Evolutionary conservation across 495 filamentous ascomycete species (phyloP).

Genomic region (Penicillium riverlandense): DNA sequence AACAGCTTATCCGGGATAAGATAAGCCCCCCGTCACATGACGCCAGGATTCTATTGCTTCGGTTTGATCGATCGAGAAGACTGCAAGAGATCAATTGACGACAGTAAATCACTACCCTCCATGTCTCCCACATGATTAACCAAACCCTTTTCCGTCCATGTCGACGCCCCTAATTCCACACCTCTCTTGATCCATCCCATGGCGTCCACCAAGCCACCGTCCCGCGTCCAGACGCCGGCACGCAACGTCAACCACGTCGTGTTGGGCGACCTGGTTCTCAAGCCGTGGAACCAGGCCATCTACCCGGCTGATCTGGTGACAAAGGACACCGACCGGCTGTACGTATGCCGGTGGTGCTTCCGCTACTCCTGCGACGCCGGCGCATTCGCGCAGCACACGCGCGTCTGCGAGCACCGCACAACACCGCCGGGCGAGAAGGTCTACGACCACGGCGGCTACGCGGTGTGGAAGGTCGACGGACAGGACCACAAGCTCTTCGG

Average conservation of each 20-base stretch:
- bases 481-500: constrained; percentile 84
- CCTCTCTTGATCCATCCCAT: constrained; percentile 5
- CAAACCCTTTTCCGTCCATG: too few species aligned
- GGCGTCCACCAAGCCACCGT: constrained; percentile 19
- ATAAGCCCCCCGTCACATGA: too few species aligned
- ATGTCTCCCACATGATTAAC: too few species aligned
- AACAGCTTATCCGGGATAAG: too few species aligned
- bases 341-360: constrained; percentile 91
- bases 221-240: constrained; percentile 24
- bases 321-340: constrained; percentile 57
- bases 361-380: constrained; percentile 74
- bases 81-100: too few species aligned
- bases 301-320: constrained; percentile 73
- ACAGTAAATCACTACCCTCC: too few species aligned
- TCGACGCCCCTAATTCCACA: too few species aligned
- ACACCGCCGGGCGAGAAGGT: constrained; percentile 42
- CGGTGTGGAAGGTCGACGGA: constrained; percentile 89
- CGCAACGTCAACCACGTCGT: constrained; percentile 70
- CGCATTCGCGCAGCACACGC: constrained; percentile 48
- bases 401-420: constrained; percentile 25
- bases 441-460: constrained; percentile 52
- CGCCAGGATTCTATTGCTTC: too few species aligned
- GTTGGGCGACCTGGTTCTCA: constrained; percentile 65
- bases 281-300: constrained; percentile 70
- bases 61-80: too few species aligned